Base-by-base conservation (phyloP, 164 flowering plant genomes). In the Kingdonia uniflora region DNA sequence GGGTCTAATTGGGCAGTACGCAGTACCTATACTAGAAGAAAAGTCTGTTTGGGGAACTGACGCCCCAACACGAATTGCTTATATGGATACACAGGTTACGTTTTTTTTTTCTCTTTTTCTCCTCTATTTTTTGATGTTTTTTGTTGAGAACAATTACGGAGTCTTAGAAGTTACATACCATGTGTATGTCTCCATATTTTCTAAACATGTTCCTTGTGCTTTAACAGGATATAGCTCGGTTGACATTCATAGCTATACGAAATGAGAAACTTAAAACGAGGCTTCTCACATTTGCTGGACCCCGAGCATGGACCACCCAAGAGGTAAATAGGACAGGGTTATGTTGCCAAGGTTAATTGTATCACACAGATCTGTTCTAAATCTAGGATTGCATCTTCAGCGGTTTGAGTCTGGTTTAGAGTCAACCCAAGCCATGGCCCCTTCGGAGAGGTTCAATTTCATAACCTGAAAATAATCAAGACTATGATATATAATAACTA, bases 21-120 rank as follows among this genome's bases (percentile, higher is more conserved):
- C 96, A 16, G 95, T 92, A 22, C 98, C 98, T 22, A 85, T 92
- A 50, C 68, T 92, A 45, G 98, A 92, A 73, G 96, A 92, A 51
- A 85, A 92, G 69, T 85, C 98, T 51, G 98, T 92, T 15, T 92
- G 98, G 98, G 98, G 98, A 65, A 92, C 98, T 11, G 98, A 92
- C 75, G 98, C 98, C 11, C 95, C 95, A 20, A 92, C 98, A 44
- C 61, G 96, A 73, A 80, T 92, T 58, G 98, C 96, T 56, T 88
- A 92, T 78, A 87, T 92, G 98, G 98, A 92, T 65, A 92, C 96
- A n/a, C 96, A 87, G 83, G 98, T 87, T 56, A n/a, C n/a, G n/a
- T n/a, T n/a, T n/a, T n/a, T n/a, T 42, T 26, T 52, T 24, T 17
- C 14, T 39, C 52, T 58, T 52, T 38, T 11, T 15, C 11, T n/a